Evolutionary conservation across 2,329 filamentous ascomycete genomes (phyloP).

Genomic region (Epichloe elymi): DNA sequence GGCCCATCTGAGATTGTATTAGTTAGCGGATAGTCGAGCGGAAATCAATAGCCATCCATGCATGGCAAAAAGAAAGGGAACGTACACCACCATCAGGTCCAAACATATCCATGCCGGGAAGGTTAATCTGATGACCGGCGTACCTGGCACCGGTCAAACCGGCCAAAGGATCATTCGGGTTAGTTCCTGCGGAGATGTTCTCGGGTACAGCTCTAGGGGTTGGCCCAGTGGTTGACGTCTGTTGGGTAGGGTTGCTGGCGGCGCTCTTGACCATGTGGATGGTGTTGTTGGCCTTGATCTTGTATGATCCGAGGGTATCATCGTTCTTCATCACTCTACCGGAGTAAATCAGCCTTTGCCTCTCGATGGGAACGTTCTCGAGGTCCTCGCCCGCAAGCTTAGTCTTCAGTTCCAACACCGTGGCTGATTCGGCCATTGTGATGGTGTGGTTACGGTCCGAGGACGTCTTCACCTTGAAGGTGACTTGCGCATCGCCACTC

Average conservation of each 20-base stretch:
- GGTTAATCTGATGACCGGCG: constrained; percentile 69
- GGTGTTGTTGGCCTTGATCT: constrained; percentile 92
- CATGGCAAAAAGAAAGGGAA: constrained; percentile 12
- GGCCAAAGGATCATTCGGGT: constrained; percentile 71
- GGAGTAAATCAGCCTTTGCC: constrained; percentile 94
- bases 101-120: constrained; percentile 80
- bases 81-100: constrained; percentile 88
- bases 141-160: constrained; percentile 87
- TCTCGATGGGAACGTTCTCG: constrained; percentile 75
- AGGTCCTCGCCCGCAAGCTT: constrained; percentile 72
- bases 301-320: constrained; percentile 73
- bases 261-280: constrained; percentile 95
- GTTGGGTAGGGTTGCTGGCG: constrained; percentile 58
- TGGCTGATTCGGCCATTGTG: constrained; percentile 63
- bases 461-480: constrained; percentile 97
- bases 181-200: constrained; percentile 71
- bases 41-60: neutral
- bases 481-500: constrained; percentile 61
- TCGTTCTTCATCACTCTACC: constrained; percentile 93
- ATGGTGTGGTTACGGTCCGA: constrained; percentile 73
- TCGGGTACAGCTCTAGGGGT: constrained; percentile 40
- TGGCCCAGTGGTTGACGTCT: constrained; percentile 27
- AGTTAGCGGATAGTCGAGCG: constrained; percentile 12
- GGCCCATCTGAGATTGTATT: constrained; percentile 58
- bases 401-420: constrained; percentile 75